Evolutionary conservation across 345 rosid species (phyloP), one percentile per base, ranked within the genome.

Genomic region (Erodium maritimum): DNA sequence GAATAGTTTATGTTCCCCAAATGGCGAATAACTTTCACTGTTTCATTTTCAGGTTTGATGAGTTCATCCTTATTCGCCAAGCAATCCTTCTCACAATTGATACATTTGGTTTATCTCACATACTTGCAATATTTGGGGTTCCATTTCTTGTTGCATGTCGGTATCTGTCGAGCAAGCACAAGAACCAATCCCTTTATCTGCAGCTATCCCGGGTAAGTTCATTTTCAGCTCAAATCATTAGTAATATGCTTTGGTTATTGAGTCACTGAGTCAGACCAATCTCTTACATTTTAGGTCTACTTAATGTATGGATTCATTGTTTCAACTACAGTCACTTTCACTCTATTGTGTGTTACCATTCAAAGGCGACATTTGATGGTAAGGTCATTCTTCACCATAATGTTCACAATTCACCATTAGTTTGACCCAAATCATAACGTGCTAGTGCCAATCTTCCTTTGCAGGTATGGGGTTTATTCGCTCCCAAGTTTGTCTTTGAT

Each of bases 401-500:
- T 18, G 5, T 19, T 34, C 50, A 21, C 2, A 20, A 1, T 3
- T 21, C 33, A 21, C 19, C 11, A 14, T 0, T 18, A 11, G 4
- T 11, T 50, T 25, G 29, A 2, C 45, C 29, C 9, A 3, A 22
- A 55, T 23, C 58, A 9, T 23, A 21, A 29, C 5, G 23, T 59
- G 37, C 21, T 33, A 59, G 9, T 18, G 23, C 22, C 48, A 21
- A 50, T 20, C 21, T 22, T 57, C 19, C 58, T 18, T 23, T 25
- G 70, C 95, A 86, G 95, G 98, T 91, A 19, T 84, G 98, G 98
- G 95, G 95, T 51, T 65, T 89, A 62, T 93, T 93, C 72, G 95
- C 95, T 58, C 99, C 95, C 0, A 86, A 93, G 74, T 83, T 89
- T 64, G 99, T 83, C 34, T 93, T 89, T 53, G 94, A 84, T 64